Base-by-base conservation (phyloP, 371 early-diverging fungal species). In the Mucor sp. region DNA sequence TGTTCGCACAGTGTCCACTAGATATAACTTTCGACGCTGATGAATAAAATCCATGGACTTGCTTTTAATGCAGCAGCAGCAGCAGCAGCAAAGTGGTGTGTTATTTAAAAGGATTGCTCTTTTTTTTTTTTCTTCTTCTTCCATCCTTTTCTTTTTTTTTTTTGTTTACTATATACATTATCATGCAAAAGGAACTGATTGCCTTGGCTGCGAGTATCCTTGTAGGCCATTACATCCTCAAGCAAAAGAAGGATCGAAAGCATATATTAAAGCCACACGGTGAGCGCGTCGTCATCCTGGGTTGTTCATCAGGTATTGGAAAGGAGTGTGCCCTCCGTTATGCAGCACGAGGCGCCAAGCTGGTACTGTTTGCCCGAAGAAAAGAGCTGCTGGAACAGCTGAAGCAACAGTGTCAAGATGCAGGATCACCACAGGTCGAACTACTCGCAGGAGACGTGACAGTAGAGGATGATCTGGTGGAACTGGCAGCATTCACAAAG, bases 241-340 rank as follows among this genome's bases (percentile, higher is more conserved):
- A 61, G 4, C 33, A 48, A 32, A 61, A 62, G 23, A 39, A 35
- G 8, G 59, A 60, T 15, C 71, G 71, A 8, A 63, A 43, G 57
- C 48, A 32, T 1, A 62, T 44, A 25, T 15, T 81, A 12, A 53
- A 68, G 17, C 58, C 68, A 2, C 33, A 65, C 7, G 63, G 70
- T n/a, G 90, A 88, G 72, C 77, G 81, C 27, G 93, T 93, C 0
- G 86, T 93, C 3, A 85, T 95, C 59, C 75, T 94, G 17, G 95
- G 95, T 0, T 90, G 92, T 27, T 91, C 93, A 15, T 90, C 91
- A 35, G 95, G 95, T 6, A 92, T 95, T 27, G 95, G 95, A 6
- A 74, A 78, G 48, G 86, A 85, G 25, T 65, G 88, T 37, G 94
- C 94, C 0, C 77, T 90, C 0, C 73, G 81, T 41, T 95, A 93